phyloP scores from a whole-genome alignment of 2,329 filamentous ascomycete species.

The Aspergillus sp. region DNA sequence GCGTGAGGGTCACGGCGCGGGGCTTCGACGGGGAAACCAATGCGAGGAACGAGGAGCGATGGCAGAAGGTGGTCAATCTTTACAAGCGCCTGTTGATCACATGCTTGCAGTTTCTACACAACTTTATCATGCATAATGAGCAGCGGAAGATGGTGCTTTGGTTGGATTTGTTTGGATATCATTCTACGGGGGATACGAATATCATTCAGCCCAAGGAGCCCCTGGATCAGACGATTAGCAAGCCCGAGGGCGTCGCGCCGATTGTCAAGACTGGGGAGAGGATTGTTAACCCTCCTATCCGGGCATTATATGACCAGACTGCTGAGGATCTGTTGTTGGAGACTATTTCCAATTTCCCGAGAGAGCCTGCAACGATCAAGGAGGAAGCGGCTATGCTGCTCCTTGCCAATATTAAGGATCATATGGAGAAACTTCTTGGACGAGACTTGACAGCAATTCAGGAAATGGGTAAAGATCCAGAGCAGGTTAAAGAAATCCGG shows the following conservation, averaged over 20 bases:
- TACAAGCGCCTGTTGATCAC: constrained; percentile 61
- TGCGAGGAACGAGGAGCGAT: constrained; percentile 56
- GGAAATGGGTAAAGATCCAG: constrained; percentile 40
- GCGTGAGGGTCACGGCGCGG: constrained; percentile 57
- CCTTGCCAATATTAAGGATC: constrained; percentile 43
- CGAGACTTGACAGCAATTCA: constrained; percentile 39
- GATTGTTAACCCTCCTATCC: constrained; percentile 36
- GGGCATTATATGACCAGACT: constrained; percentile 38
- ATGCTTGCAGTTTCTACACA: constrained; percentile 60
- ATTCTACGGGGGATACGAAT: constrained; percentile 41
- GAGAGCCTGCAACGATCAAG: constrained; percentile 38
- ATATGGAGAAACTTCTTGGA: constrained; percentile 42
- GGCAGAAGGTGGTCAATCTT: constrained; percentile 59
- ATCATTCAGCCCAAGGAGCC: constrained; percentile 39
- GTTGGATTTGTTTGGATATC: constrained; percentile 58
- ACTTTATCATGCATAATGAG: constrained; percentile 60
- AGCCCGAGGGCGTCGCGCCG: constrained; percentile 34
- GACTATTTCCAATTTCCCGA: constrained; percentile 39
- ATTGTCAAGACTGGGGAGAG: constrained; percentile 38
- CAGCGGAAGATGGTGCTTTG: constrained; percentile 59
- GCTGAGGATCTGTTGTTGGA: constrained; percentile 38
- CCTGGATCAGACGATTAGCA: constrained; percentile 29
- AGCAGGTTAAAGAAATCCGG: constrained; percentile 40
- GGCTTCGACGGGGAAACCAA: constrained; percentile 60
- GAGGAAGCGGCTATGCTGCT: constrained; percentile 43